A percentile compares a stretch with the other conserved stretches of the same genome.
phyloP scores from a whole-genome alignment of 257 asterid species.

The Primulina eburnea region DNA sequence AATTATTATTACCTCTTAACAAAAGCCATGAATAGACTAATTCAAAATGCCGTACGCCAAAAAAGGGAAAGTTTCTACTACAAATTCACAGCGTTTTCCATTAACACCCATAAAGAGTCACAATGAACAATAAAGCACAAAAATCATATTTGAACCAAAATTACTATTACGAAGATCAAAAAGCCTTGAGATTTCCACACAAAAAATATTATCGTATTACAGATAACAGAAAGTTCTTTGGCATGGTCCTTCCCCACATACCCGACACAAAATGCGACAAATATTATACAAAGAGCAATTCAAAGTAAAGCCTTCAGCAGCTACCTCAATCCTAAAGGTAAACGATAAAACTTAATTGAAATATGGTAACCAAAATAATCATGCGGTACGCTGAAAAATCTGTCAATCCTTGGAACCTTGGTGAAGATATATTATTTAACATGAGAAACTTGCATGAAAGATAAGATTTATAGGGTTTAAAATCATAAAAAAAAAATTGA shows the following conservation, averaged over 20 bases:
- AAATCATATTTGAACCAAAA: neutral
- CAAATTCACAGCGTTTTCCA: neutral
- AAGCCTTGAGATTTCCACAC: neutral
- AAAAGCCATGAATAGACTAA: slow-evolving; percentile 1
- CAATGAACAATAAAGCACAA: neutral
- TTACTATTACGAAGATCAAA: slow-evolving; percentile 12
- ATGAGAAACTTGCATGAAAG: slow-evolving; percentile 1
- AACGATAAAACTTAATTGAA: neutral
- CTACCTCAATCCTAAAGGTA: slow-evolving; percentile 3
- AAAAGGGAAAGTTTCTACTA: neutral
- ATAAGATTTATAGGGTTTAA: slow-evolving; percentile 4
- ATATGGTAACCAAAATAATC: slow-evolving; percentile 2
- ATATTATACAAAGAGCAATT: neutral
- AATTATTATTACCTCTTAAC: neutral
- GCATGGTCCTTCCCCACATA: slow-evolving; percentile 15
- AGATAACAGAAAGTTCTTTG: slow-evolving; percentile 11
- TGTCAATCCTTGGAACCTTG: slow-evolving; percentile 1
- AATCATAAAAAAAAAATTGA: neutral
- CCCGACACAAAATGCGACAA: slow-evolving; percentile 6
- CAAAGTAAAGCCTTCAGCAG: neutral
- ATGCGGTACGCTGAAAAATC: neutral
- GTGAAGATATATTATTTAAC: neutral
- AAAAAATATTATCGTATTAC: neutral
- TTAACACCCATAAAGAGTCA: neutral
- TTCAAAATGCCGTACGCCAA: neutral